Base-by-base conservation (phyloP, 2,329 filamentous ascomycete genomes). In the Colletotrichum sp. region DNA sequence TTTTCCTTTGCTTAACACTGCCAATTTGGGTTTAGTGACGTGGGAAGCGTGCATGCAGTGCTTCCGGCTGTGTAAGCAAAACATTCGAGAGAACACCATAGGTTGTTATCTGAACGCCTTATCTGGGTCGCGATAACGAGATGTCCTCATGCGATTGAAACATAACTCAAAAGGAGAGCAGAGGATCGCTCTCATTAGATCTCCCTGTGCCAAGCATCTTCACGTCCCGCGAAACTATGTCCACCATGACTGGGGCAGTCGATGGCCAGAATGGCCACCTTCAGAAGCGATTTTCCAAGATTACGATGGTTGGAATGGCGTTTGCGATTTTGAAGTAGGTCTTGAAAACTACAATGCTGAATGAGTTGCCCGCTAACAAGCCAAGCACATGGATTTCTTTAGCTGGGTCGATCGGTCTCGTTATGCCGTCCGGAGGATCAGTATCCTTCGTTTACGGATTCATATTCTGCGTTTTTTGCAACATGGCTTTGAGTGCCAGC, bases 391-490 rank as follows among this genome's bases (percentile, higher is more conserved):
- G 83, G 83, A 85, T 85, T 67, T 85, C 85, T 13, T 81, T 88
- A 3, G 86, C 86, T 1, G 86, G 86, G 4, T 86, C 86, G 5
- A 81, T 88, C 1, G 86, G 85, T 5, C 79, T 87, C 5, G 85
- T 87, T 4, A 78, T 87, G 4, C 85, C 85, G 0, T 87, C 86
- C 0, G 86, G 86, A 5, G 84, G 86, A 16, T 84, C 86, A 2
- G 84, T 87, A 3, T 82, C 86, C 0, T 85, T 88, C 57, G 66
- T 88, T 0, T 88, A 88, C 75, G 87, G 87, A 5, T 88, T 88
- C 75, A 80, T 88, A 65, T 87, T 88, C 78, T 87, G 85, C 75
- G 85, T 87, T 10, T 36, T 87, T 6, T 88, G 86, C 79, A 88
- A 87, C 74, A 81, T 88, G 10, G 84, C 84, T 8, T 80, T 88